Conservation (phyloP, 2,329 filamentous ascomycete genomes). For the Leptographium lundbergii region DNA sequence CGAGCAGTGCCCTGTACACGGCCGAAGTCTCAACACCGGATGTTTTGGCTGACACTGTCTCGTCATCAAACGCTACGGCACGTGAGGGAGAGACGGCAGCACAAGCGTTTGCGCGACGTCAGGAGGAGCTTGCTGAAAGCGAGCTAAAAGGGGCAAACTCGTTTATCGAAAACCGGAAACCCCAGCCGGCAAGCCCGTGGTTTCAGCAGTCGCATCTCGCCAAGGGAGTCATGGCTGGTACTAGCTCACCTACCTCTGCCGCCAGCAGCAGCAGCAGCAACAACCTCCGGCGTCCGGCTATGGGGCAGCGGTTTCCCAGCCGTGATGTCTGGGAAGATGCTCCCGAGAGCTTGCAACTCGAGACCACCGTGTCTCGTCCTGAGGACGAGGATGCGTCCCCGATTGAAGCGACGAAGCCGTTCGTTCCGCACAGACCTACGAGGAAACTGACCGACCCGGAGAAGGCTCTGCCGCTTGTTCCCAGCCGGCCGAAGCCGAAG, state of each 20-base stretch:
- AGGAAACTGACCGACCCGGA: constrained; percentile 28
- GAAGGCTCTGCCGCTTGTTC: constrained; percentile 27
- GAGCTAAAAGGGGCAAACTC: constrained; percentile 15
- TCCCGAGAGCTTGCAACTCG: constrained; percentile 68
- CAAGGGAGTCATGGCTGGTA: constrained; percentile 21
- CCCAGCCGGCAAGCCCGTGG: constrained; percentile 36
- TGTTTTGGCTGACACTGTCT: constrained; percentile 19
- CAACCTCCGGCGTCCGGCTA: constrained; percentile 30
- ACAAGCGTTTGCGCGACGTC: constrained; percentile 52
- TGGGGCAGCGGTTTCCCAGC: constrained; percentile 69
- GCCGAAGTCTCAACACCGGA: constrained; percentile 80
- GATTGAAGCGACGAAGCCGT: constrained; percentile 39
- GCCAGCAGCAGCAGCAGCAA: constrained; percentile 15
- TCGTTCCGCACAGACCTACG: constrained; percentile 42
- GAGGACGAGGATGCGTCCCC: constrained; percentile 36
- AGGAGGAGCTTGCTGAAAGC: constrained; percentile 50
- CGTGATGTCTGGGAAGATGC: constrained; percentile 91
- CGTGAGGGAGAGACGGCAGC: constrained; percentile 42
- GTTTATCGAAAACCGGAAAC: constrained; percentile 23
- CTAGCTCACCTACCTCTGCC: not conserved
- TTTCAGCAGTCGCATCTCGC: constrained; percentile 34
- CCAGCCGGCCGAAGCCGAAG: constrained; percentile 42
- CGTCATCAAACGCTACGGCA: constrained; percentile 17
- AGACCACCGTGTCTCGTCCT: constrained; percentile 55
- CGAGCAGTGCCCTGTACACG: constrained; percentile 66